phyloP scores from a whole-genome alignment of 306 rosid species.

The Lupinus albus region DNA sequence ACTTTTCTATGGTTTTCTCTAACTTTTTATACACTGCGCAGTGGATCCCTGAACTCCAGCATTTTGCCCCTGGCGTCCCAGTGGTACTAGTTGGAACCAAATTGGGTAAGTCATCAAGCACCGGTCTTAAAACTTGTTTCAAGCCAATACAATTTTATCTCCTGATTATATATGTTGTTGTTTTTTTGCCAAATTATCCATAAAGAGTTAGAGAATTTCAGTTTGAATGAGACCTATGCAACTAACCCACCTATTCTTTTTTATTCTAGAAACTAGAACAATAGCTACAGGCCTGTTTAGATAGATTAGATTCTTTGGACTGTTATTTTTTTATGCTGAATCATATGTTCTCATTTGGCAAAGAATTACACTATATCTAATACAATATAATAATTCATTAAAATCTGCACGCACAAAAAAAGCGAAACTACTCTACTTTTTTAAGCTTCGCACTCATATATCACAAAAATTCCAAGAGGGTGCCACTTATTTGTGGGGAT shows the following conservation, averaged over 20 bases:
- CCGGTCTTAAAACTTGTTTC: neutral
- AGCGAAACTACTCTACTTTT: neutral
- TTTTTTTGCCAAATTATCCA: slow-evolving; percentile 21
- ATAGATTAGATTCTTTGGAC: slow-evolving; percentile 1
- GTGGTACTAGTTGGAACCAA: slow-evolving; percentile 84
- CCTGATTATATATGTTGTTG: neutral
- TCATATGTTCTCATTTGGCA: neutral
- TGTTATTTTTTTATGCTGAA: slow-evolving; percentile 1
- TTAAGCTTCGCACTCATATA: neutral
- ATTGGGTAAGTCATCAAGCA: slow-evolving; percentile 60
- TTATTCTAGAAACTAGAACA: slow-evolving; percentile 12
- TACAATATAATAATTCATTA: neutral
- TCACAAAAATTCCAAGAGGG: neutral
- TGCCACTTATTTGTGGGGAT: neutral
- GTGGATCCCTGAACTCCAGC: slow-evolving; percentile 98
- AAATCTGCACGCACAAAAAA: neutral
- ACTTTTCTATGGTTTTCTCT: slow-evolving; percentile 23
- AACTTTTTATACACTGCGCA: slow-evolving; percentile 38
- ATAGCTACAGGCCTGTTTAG: neutral
- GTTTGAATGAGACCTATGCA: neutral
- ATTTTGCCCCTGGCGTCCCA: slow-evolving; percentile 82
- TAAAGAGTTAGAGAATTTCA: neutral
- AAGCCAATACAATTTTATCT: slow-evolving; percentile 23
- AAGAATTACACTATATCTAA: neutral
- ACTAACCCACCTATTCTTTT: neutral